Conservation (phyloP, 1,284 basidiomycete genomes). For the Jaminaea rosea region DNA sequence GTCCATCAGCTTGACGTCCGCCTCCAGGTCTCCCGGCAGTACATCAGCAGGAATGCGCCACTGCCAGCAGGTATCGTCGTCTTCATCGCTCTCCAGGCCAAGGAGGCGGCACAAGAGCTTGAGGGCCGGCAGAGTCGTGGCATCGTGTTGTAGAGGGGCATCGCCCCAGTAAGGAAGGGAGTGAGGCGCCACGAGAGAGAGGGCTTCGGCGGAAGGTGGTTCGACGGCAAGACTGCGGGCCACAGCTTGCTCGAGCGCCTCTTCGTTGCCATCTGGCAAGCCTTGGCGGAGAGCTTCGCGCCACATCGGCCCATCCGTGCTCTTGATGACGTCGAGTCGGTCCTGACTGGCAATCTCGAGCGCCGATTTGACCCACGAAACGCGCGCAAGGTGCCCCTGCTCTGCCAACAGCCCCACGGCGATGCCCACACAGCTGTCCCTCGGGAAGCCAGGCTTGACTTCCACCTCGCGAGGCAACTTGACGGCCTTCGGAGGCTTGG, state of each 20-base stretch:
- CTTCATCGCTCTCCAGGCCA: conserved; percentile 24
- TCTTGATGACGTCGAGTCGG: conserved; percentile 22
- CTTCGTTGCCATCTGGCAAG: conserved; percentile 1
- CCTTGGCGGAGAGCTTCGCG: conserved; percentile 1
- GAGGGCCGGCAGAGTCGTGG: conserved; percentile 27
- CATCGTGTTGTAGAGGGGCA: conserved; percentile 17
- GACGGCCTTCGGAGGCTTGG: conserved; percentile 21
- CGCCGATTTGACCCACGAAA: conserved; percentile 40
- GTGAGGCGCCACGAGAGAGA: background rate
- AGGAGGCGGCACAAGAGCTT: conserved; percentile 42
- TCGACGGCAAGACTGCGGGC: conserved; percentile 1
- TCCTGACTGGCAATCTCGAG: conserved; percentile 36
- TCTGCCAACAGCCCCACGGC: conserved; percentile 39
- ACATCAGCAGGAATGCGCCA: conserved; percentile 34
- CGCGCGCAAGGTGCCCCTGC: conserved; percentile 21
- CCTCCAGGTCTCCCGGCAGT: conserved; percentile 26
- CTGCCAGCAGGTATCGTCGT: conserved; percentile 20
- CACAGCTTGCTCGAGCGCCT: background rate
- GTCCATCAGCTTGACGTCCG: conserved; percentile 34
- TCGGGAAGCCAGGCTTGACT: conserved; percentile 23
- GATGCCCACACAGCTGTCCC: conserved; percentile 36
- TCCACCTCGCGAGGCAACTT: conserved; percentile 30
- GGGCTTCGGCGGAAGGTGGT: background rate
- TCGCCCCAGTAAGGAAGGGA: background rate
- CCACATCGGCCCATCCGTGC: conserved; percentile 6